A percentile compares a stretch with the other conserved stretches of the same genome.
These are phyloP conservation scores for Grammothele lineata DNA, from an alignment of 768 basidiomycete genomes.

Conservation along the genomic window DNA sequence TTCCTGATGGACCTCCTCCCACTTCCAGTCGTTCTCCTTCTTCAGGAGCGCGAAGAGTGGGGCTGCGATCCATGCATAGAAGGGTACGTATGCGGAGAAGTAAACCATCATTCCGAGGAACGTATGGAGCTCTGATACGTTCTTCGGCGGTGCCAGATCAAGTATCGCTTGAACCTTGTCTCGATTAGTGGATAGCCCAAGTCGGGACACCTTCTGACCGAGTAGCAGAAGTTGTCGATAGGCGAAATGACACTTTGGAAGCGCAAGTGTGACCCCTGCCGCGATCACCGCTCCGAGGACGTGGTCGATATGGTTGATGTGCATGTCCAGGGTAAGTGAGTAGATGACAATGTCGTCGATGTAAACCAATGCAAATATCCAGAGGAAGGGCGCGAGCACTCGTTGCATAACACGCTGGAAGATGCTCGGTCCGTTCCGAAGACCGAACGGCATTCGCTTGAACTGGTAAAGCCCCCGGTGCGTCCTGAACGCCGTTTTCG, in stretches of 20 bases:
- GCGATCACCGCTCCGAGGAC: slow-evolving; percentile 14
- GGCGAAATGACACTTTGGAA: slow-evolving; percentile 31
- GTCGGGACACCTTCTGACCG: slow-evolving; percentile 36
- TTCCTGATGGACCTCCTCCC: slow-evolving; percentile 15
- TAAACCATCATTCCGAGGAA: slow-evolving; percentile 26
- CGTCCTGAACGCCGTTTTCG: slow-evolving; percentile 35
- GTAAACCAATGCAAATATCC: neutral
- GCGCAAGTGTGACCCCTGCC: slow-evolving; percentile 28
- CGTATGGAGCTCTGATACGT: slow-evolving; percentile 17
- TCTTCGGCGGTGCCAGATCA: slow-evolving; percentile 17
- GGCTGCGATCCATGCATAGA: slow-evolving; percentile 20
- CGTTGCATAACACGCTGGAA: slow-evolving; percentile 38
- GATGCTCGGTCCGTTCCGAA: slow-evolving; percentile 28
- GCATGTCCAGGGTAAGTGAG: slow-evolving; percentile 7
- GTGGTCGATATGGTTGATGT: neutral
- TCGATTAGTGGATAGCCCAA: slow-evolving; percentile 34
- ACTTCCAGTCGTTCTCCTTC: slow-evolving; percentile 19
- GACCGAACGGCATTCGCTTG: slow-evolving; percentile 35
- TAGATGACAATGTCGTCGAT: slow-evolving; percentile 11
- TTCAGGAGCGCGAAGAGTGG: slow-evolving; percentile 22
- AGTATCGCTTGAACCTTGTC: slow-evolving; percentile 35
- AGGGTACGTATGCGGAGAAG: slow-evolving; percentile 22
- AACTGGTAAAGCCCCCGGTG: slow-evolving; percentile 40
- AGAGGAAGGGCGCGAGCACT: slow-evolving; percentile 1
- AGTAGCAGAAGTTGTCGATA: slow-evolving; percentile 32